Conservation (phyloP, 768 basidiomycete genomes). For the Pisolithus microcarpus region DNA sequence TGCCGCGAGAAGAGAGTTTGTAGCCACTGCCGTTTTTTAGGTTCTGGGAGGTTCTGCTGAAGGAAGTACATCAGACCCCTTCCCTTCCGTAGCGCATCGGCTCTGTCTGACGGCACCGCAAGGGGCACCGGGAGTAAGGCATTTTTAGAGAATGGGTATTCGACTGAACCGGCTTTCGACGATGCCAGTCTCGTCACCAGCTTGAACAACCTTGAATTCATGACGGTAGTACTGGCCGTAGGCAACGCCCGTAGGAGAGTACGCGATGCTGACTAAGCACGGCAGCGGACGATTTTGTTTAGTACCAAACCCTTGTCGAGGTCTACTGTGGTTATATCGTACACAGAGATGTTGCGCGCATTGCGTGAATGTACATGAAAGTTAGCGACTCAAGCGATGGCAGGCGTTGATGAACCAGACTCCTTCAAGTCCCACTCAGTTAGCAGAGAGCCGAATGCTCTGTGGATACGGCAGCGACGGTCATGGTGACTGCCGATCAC, state of each 20-base stretch:
- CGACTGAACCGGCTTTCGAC: conserved; percentile 7
- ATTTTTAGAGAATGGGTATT: conserved; percentile 70
- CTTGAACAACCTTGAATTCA: conserved; percentile 8
- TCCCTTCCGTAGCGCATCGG: conserved; percentile 49
- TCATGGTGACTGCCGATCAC: conserved; percentile 50
- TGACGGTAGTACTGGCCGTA: too few relatives aligned
- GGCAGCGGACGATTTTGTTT: too few relatives aligned
- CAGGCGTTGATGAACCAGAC: conserved; percentile 78
- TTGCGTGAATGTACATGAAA: conserved; percentile 74
- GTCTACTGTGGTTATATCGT: too few relatives aligned
- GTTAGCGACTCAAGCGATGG: conserved; percentile 75
- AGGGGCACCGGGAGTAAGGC: conserved; percentile 49
- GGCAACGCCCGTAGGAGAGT: too few relatives aligned
- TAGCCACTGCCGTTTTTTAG: conserved; percentile 65
- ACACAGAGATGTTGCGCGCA: too few relatives aligned
- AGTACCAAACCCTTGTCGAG: too few relatives aligned
- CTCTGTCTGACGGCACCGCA: conserved; percentile 28
- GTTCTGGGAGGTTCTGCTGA: conserved; percentile 53
- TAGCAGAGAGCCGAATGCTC: conserved; percentile 52
- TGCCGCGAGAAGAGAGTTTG: conserved; percentile 63
- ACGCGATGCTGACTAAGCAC: neutral
- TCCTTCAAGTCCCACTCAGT: conserved; percentile 69
- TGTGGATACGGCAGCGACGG: conserved; percentile 40
- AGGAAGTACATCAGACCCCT: conserved; percentile 77
- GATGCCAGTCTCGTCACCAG: conserved; percentile 19